These are phyloP conservation scores for Sugiyamaella boreocaroliniensis DNA, from an alignment of 805 yeast species.

Conservation along the genomic window DNA sequence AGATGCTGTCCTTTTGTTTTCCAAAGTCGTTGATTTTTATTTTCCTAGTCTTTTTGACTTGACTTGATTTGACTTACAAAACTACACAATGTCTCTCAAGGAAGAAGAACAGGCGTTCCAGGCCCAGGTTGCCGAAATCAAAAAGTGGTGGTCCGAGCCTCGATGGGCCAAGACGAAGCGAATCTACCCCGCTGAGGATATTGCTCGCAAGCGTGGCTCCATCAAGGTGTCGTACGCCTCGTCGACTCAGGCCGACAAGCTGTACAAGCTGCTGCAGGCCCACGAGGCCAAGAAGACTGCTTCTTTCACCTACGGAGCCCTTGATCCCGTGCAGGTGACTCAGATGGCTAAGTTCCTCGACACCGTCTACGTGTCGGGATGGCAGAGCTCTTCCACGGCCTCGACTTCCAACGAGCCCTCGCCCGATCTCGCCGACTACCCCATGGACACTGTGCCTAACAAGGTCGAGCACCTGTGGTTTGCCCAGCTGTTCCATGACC, in stretches of 20 bases:
- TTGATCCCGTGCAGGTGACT: slow-evolving; percentile 91
- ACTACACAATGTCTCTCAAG: slow-evolving; percentile 4
- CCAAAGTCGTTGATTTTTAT: background rate
- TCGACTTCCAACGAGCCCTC: slow-evolving; percentile 97
- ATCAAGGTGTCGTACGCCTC: slow-evolving; percentile 71
- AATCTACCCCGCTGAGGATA: slow-evolving; percentile 80
- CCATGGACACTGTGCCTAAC: slow-evolving; percentile 97
- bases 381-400: slow-evolving; percentile 99
- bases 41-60: background rate
- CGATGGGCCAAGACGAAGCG: slow-evolving; percentile 88
- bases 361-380: slow-evolving; percentile 89
- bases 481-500: slow-evolving; percentile 95
- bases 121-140: slow-evolving; percentile 63
- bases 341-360: slow-evolving; percentile 97
- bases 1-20: background rate
- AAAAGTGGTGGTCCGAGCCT: slow-evolving; percentile 89
- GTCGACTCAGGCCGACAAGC: slow-evolving; percentile 71
- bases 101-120: slow-evolving; percentile 61
- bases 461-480: slow-evolving; percentile 95
- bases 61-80: background rate
- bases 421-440: slow-evolving; percentile 97
- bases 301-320: slow-evolving; percentile 89
- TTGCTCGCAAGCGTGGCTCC: slow-evolving; percentile 82
- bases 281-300: slow-evolving; percentile 68
- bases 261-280: slow-evolving; percentile 59